Percentiles rank a stretch among this genome's conserved stretches.
Evolutionary conservation across 441 rosid genomes (phyloP).

Genomic region (Croton setiger): DNA sequence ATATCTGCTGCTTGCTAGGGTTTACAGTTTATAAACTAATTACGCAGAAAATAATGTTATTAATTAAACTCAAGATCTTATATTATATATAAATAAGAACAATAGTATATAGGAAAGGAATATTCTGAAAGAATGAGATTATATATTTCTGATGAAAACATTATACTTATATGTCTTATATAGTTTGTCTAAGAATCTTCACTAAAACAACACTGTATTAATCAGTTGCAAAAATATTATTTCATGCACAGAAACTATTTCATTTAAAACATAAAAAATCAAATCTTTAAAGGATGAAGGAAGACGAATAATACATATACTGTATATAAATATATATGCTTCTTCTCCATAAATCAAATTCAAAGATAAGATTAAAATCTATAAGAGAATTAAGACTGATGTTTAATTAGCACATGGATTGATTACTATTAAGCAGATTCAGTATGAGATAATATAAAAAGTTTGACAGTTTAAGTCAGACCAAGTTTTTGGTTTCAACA

Average conservation of each 20-base stretch:
- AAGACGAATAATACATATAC: no score
- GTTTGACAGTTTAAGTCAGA: no score
- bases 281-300: no score
- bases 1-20: constrained; percentile 5
- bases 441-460: not conserved
- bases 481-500: no score
- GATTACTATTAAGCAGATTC: not conserved
- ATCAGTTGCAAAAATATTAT: not conserved
- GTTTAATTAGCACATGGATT: no score
- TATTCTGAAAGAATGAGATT: not conserved
- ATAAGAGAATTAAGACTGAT: no score
- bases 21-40: not conserved
- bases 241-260: not conserved
- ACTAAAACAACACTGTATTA: no score
- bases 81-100: not conserved
- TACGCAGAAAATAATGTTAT: not conserved
- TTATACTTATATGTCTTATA: constrained; percentile 24
- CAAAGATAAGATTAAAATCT: no score
- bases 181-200: constrained; percentile 33
- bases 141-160: constrained; percentile 12
- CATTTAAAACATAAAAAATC: no score
- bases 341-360: no score
- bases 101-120: not conserved
- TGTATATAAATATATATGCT: no score
- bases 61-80: not conserved